Evolutionary conservation across 2,329 filamentous ascomycete genomes (phyloP).

Genomic region (Lachnellula hyalina): DNA sequence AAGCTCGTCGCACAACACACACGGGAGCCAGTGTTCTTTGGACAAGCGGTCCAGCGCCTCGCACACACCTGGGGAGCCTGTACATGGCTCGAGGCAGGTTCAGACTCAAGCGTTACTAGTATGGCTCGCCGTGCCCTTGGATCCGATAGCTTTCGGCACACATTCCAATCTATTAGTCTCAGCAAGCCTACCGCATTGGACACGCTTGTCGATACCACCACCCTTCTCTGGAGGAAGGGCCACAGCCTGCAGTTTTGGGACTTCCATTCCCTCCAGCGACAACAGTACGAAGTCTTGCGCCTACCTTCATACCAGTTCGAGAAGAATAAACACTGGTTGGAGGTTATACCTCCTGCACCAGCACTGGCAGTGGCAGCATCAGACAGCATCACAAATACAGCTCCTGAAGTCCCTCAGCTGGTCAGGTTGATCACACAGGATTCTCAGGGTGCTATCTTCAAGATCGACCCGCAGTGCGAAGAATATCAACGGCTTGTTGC

Average conservation of each 20-base stretch:
- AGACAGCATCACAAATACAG: not conserved
- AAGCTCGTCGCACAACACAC: slow-evolving; percentile 14
- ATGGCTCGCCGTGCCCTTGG: slow-evolving; percentile 29
- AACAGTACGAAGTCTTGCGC: not conserved
- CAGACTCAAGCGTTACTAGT: slow-evolving; percentile 20
- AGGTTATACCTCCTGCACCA: not conserved
- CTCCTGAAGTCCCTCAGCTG: not conserved
- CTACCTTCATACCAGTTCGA: slow-evolving; percentile 4
- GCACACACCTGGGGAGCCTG: slow-evolving; percentile 11
- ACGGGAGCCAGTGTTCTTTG: slow-evolving; percentile 26
- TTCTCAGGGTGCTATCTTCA: not conserved
- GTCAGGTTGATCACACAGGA: not conserved
- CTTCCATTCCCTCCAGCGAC: not conserved
- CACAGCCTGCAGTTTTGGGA: not conserved
- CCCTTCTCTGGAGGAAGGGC: not conserved
- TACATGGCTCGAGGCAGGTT: slow-evolving; percentile 32
- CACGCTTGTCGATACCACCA: not conserved
- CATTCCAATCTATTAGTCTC: not conserved
- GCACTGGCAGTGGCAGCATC: not conserved
- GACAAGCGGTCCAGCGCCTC: slow-evolving; percentile 22
- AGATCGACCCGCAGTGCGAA: not conserved
- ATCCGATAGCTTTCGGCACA: not conserved
- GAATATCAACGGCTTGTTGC: not conserved
- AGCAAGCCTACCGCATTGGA: not conserved
- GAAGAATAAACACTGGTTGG: slow-evolving; percentile 1